phyloP scores from a whole-genome alignment of 345 rosid species.

The Populus davidiana region DNA sequence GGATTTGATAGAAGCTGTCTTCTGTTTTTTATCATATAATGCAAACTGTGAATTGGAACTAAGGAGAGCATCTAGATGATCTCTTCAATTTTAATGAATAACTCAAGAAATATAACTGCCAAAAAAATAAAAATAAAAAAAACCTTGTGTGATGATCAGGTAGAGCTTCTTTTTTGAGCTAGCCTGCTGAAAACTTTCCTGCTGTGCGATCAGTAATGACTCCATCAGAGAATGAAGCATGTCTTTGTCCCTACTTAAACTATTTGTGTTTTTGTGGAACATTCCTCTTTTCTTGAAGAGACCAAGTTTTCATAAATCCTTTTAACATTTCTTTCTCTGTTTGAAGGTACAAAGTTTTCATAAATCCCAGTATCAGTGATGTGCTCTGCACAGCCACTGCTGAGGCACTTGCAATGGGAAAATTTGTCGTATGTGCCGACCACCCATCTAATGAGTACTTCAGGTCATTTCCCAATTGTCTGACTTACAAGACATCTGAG shows the following conservation, averaged over 20 bases:
- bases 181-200: not conserved
- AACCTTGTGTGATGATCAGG: not conserved
- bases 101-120: not conserved
- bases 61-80: not conserved
- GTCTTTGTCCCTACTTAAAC: not conserved
- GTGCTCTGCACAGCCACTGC: constrained; percentile 99
- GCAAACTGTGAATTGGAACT: not conserved
- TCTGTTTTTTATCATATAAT: not conserved
- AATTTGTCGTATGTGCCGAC: constrained; percentile 91
- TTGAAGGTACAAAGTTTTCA: constrained; percentile 96
- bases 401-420: constrained; percentile 99
- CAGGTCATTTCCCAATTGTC: constrained; percentile 89
- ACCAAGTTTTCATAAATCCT: not conserved
- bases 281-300: not conserved
- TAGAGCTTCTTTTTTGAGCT: not conserved
- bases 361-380: constrained; percentile 93
- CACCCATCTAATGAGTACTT: constrained; percentile 98
- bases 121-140: no score
- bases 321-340: constrained; percentile 11
- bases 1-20: constrained; percentile 12
- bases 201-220: not conserved
- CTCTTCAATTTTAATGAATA: not conserved
- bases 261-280: not conserved
- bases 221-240: not conserved
- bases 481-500: constrained; percentile 78